A percentile compares a stretch with the other conserved stretches of the same genome.
These are phyloP conservation scores for Vitis hybrid DNA, from an alignment of 177 flowering plant species.

Conservation along the genomic window DNA sequence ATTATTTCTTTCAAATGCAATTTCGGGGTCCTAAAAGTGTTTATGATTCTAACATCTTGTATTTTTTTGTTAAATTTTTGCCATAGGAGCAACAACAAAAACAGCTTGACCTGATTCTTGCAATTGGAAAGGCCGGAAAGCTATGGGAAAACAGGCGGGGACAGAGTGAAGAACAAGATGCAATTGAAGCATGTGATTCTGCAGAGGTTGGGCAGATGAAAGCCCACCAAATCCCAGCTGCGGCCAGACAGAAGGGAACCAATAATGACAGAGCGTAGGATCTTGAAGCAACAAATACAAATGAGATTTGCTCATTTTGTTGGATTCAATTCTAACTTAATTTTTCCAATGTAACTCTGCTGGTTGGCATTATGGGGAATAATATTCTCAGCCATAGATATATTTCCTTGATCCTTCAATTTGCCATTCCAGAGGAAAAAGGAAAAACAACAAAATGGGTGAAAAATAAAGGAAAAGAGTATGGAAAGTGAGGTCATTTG, in stretches of 20 bases:
- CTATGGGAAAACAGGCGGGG: conserved; percentile 38
- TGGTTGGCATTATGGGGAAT: no score
- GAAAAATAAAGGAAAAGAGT: no score
- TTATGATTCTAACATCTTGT: neutral
- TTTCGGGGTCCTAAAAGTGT: no score
- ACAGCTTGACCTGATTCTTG: conserved; percentile 81
- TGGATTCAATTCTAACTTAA: no score
- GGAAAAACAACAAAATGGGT: no score
- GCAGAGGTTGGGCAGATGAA: conserved; percentile 24
- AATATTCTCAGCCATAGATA: no score
- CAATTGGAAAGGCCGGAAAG: conserved; percentile 58
- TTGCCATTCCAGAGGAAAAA: no score
- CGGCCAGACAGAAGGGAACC: conserved; percentile 15
- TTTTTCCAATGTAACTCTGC: no score
- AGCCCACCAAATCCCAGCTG: conserved; percentile 20
- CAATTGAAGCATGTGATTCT: conserved; percentile 13
- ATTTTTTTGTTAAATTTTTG: conserved; percentile 4
- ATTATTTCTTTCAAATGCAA: no score
- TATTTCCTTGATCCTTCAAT: no score
- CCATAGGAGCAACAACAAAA: conserved; percentile 80
- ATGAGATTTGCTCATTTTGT: neutral
- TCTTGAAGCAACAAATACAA: conserved; percentile 3
- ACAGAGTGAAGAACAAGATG: conserved; percentile 20
- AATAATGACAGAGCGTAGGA: conserved; percentile 14
- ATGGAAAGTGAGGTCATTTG: no score